These are phyloP conservation scores for Elsinoe batatas DNA, from an alignment of 2,329 filamentous ascomycete species.

Conservation along the genomic window DNA sequence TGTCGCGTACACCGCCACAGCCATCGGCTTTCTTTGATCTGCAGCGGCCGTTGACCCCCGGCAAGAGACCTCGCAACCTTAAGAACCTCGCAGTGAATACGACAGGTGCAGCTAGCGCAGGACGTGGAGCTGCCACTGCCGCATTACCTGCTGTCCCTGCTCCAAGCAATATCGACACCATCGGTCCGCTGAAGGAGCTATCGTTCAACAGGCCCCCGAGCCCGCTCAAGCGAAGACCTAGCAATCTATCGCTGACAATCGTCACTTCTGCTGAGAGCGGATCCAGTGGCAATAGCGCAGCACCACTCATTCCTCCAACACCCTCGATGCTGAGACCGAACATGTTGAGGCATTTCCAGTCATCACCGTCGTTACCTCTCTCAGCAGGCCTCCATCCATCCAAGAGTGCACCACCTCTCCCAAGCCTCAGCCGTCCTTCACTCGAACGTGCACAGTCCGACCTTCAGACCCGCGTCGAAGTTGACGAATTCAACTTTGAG, in stretches of 20 bases:
- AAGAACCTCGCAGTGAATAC: constrained; percentile 75
- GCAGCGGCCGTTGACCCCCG: constrained; percentile 39
- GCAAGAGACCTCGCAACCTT: constrained; percentile 67
- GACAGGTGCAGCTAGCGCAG: constrained; percentile 36
- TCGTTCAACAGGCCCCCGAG: constrained; percentile 73
- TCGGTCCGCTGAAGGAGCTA: constrained; percentile 42
- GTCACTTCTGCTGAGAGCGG: constrained; percentile 52
- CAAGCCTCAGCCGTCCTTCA: neutral
- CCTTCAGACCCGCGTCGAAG: constrained; percentile 20
- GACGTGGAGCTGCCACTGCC: constrained; percentile 43
- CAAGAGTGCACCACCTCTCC: neutral
- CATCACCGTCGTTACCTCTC: constrained; percentile 50
- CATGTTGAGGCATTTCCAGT: constrained; percentile 50
- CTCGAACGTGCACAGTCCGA: constrained; percentile 8
- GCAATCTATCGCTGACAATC: constrained; percentile 63
- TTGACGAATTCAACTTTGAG: constrained; percentile 43
- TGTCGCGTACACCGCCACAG: constrained; percentile 33
- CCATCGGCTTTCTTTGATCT: constrained; percentile 50
- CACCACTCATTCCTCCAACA: constrained; percentile 48
- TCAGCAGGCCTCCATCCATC: neutral
- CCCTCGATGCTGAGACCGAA: constrained; percentile 43
- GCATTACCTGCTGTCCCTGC: constrained; percentile 44
- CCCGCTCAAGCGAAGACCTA: constrained; percentile 60
- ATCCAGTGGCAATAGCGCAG: constrained; percentile 49
- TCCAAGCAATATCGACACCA: constrained; percentile 48